Percentiles rank a stretch among this genome's conserved stretches.
Conservation (phyloP, 2,329 filamentous ascomycete species). For the Beauveria sp. region DNA sequence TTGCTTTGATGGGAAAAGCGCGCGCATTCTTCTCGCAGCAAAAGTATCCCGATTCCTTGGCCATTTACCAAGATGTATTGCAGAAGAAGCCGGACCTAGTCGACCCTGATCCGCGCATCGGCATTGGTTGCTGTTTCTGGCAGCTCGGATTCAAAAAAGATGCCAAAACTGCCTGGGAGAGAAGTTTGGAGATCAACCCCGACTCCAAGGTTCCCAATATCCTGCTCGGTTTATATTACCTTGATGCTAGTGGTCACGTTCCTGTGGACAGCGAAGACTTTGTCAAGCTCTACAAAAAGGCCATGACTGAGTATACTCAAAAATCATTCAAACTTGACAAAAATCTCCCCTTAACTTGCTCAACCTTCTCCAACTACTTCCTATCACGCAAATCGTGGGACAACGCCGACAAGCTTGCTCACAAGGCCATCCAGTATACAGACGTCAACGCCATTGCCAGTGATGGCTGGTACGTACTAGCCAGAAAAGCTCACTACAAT, state of each 20-base stretch:
- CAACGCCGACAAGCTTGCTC: constrained; percentile 78
- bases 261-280: constrained; percentile 81
- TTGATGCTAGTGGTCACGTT: constrained; percentile 78
- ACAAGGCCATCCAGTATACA: constrained; percentile 90
- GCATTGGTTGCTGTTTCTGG: constrained; percentile 96
- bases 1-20: constrained; percentile 85
- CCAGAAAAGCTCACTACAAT: constrained; percentile 80
- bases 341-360: constrained; percentile 80
- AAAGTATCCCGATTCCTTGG: constrained; percentile 75
- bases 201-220: constrained; percentile 87
- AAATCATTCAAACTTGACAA: constrained; percentile 92
- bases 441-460: constrained; percentile 95
- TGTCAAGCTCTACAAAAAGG: constrained; percentile 76
- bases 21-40: constrained; percentile 80
- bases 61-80: constrained; percentile 80
- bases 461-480: constrained; percentile 94
- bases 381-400: constrained; percentile 71
- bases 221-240: constrained; percentile 80
- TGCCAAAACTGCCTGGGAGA: constrained; percentile 83
- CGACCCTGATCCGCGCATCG: constrained; percentile 91
- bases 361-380: constrained; percentile 87
- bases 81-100: constrained; percentile 78
- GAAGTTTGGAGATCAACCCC: constrained; percentile 71
- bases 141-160: constrained; percentile 91
- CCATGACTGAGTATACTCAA: constrained; percentile 90